Percentiles rank a stretch among this genome's conserved stretches.
Conservation (phyloP, 2,329 filamentous ascomycete species). For the Claviceps pazoutovae region DNA sequence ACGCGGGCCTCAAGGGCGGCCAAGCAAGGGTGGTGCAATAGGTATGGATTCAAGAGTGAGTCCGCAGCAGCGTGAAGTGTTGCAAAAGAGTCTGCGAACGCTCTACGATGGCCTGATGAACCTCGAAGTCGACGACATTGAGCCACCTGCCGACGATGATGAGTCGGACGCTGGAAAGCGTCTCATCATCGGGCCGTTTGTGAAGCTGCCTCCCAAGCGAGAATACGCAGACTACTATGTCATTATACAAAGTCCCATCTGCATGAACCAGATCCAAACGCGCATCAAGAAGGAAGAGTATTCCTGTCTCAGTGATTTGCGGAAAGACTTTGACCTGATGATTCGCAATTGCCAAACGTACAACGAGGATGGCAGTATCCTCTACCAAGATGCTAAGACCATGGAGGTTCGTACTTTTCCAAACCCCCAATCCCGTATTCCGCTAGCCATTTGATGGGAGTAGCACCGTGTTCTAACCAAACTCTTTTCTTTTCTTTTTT, state of each 20-base stretch:
- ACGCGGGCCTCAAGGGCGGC: conserved; percentile 53
- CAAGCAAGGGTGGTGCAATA: conserved; percentile 39
- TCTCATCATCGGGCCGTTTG: conserved; percentile 83
- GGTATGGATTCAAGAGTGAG: conserved; percentile 35
- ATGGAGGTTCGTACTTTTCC: conserved; percentile 58
- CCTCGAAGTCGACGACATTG: conserved; percentile 64
- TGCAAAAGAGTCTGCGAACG: conserved; percentile 66
- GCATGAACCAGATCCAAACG: conserved; percentile 87
- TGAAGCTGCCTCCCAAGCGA: conserved; percentile 77
- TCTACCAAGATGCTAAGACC: conserved; percentile 82
- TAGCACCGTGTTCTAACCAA: neutral
- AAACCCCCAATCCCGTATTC: no score
- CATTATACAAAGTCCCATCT: conserved; percentile 83
- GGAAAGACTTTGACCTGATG: conserved; percentile 68
- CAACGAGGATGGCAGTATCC: conserved; percentile 87
- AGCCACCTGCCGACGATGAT: conserved; percentile 41
- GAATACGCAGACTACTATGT: conserved; percentile 93
- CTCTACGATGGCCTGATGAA: conserved; percentile 72
- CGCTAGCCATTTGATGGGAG: neutral
- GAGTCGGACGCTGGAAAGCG: conserved; percentile 50
- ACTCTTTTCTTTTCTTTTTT: neutral
- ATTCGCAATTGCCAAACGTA: conserved; percentile 88
- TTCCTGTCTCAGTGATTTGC: conserved; percentile 63
- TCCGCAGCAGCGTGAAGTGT: conserved; percentile 54
- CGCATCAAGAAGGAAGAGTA: conserved; percentile 97